Percentiles rank a stretch among this genome's conserved stretches.
Conservation (phyloP, 2,329 filamentous ascomycete genomes). For the Sporothrix mexicana region DNA sequence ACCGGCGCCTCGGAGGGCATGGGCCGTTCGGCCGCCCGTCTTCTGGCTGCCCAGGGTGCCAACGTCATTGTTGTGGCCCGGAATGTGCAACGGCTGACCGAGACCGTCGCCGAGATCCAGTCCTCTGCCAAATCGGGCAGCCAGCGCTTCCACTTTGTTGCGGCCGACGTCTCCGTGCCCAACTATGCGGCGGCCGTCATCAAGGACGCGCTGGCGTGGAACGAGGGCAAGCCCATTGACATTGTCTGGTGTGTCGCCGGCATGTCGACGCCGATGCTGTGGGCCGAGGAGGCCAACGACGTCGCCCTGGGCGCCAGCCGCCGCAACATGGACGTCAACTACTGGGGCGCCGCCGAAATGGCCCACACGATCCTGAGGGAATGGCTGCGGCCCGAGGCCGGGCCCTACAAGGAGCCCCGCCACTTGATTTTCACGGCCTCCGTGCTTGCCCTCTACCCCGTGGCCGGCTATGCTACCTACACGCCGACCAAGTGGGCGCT, state of each 20-base stretch:
- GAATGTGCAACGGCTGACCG: constrained; percentile 73
- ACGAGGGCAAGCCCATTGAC: constrained; percentile 73
- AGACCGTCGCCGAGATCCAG: constrained; percentile 70
- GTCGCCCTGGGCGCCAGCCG: constrained; percentile 66
- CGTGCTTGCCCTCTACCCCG: constrained; percentile 72
- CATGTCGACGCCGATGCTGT: constrained; percentile 73
- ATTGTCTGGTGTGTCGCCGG: constrained; percentile 93
- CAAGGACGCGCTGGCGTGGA: constrained; percentile 77
- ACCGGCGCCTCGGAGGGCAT: constrained; percentile 94
- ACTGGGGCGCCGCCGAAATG: constrained; percentile 85
- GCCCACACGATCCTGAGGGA: constrained; percentile 76
- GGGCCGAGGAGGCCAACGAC: constrained; percentile 70
- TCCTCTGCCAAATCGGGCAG: constrained; percentile 68
- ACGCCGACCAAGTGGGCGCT: constrained; percentile 84
- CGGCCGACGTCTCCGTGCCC: constrained; percentile 76
- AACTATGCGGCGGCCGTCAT: constrained; percentile 74
- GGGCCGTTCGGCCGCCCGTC: constrained; percentile 75
- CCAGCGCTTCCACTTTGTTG: constrained; percentile 84
- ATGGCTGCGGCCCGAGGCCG: constrained; percentile 68
- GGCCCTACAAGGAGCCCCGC: constrained; percentile 58
- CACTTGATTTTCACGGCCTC: constrained; percentile 91
- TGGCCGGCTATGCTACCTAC: constrained; percentile 85
- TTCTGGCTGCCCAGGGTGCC: constrained; percentile 82
- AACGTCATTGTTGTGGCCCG: constrained; percentile 86
- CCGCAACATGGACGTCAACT: constrained; percentile 90